These are phyloP conservation scores for Zygotorulaspora chibaensis DNA, from an alignment of 805 yeast genomes.

Conservation along the genomic window DNA sequence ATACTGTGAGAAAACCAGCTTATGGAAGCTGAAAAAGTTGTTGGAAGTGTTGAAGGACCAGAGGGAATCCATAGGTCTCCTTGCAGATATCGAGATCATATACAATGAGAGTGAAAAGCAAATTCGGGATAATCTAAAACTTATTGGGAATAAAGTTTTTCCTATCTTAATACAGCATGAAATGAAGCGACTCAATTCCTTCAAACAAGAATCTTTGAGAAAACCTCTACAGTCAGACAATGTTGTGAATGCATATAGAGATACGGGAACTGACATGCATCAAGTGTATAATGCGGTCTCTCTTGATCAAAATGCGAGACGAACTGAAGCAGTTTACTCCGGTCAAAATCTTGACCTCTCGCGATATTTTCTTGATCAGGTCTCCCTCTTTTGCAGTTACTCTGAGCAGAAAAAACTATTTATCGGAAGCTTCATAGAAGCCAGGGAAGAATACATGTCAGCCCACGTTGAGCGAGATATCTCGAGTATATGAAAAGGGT, in stretches of 20 bases:
- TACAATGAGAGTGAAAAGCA: constrained; percentile 2
- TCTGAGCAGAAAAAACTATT: constrained; percentile 4
- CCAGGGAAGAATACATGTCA: not conserved
- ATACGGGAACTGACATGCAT: too few species aligned
- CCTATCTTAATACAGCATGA: constrained; percentile 1
- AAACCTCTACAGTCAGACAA: too few species aligned
- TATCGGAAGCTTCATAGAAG: constrained; percentile 1
- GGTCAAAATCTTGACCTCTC: too few species aligned
- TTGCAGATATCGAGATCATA: not conserved
- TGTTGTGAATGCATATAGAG: too few species aligned
- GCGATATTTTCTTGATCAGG: not conserved
- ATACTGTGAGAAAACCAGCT: constrained; percentile 1
- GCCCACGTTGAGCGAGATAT: too few species aligned
- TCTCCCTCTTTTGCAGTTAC: not conserved
- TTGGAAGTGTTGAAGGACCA: not conserved
- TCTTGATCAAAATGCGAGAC: too few species aligned
- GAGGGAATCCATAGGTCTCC: not conserved
- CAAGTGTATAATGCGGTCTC: too few species aligned
- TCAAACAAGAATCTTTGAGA: too few species aligned
- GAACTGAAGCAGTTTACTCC: too few species aligned
- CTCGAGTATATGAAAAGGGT: too few species aligned
- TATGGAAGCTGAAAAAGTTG: constrained; percentile 4
- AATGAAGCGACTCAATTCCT: too few species aligned
- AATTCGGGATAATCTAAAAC: constrained; percentile 1
- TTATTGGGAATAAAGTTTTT: not conserved